phyloP scores from a whole-genome alignment of 306 rosid species.

The Corylus heterophylla region DNA sequence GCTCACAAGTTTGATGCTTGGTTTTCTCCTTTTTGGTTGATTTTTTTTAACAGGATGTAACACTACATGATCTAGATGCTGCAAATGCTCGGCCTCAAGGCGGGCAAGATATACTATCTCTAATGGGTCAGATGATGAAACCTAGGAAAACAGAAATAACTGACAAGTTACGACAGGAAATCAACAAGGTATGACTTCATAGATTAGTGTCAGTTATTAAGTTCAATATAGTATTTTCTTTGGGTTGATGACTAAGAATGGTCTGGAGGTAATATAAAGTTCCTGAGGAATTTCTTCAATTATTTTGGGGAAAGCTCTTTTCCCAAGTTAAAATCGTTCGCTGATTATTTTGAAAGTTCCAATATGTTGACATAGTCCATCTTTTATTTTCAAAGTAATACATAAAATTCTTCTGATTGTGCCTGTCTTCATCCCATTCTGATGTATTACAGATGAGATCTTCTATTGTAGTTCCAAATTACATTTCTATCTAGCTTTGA shows the following conservation, averaged over 20 bases:
- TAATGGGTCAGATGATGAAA: conserved; percentile 99
- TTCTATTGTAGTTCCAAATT: not conserved
- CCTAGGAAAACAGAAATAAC: conserved; percentile 96
- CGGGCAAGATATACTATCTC: conserved; percentile 92
- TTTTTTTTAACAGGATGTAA: conserved; percentile 64
- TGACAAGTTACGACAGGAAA: conserved; percentile 87
- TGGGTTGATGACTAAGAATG: not conserved
- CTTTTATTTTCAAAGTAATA: not conserved
- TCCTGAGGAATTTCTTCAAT: not conserved
- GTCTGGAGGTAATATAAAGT: conserved; percentile 1
- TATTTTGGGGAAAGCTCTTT: not conserved
- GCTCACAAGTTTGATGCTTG: conserved; percentile 16
- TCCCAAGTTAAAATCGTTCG: not conserved
- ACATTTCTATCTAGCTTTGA: not conserved
- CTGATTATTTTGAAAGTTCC: not conserved
- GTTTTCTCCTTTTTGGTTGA: conserved; percentile 4
- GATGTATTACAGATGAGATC: not conserved
- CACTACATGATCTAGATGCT: conserved; percentile 87
- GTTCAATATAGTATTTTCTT: conserved; percentile 6
- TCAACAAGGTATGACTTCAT: conserved; percentile 64
- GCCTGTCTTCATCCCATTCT: not conserved
- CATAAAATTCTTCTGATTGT: not conserved
- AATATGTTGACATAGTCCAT: not conserved
- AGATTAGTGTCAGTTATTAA: conserved; percentile 3
- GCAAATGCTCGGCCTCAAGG: conserved; percentile 96